These are phyloP conservation scores for Tuber magnatum DNA, from an alignment of 495 filamentous ascomycete genomes.

Conservation along the genomic window DNA sequence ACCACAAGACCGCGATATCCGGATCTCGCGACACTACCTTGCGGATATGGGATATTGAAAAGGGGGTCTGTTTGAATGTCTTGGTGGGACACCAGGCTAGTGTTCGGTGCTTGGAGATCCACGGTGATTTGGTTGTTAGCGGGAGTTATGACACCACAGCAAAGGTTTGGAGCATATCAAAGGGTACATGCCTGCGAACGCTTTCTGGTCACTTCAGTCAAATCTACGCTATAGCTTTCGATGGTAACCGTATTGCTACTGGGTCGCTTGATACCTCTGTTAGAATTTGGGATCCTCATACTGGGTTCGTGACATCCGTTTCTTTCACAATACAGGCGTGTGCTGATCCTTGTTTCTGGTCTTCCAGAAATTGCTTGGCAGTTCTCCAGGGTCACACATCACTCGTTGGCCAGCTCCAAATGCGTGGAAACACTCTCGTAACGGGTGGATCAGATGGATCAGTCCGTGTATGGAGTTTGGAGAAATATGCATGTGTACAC, in stretches of 20 bases:
- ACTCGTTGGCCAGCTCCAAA: constrained; percentile 92
- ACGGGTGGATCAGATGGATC: constrained; percentile 94
- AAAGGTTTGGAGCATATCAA: constrained; percentile 92
- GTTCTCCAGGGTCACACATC: constrained; percentile 95
- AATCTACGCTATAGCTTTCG: constrained; percentile 97
- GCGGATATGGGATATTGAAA: constrained; percentile 85
- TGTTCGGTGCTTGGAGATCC: constrained; percentile 89
- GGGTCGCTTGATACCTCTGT: constrained; percentile 96
- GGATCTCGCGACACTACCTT: constrained; percentile 92
- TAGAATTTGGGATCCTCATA: constrained; percentile 87
- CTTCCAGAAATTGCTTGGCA: constrained; percentile 65
- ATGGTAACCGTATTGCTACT: constrained; percentile 86
- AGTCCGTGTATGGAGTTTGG: constrained; percentile 89
- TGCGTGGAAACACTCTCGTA: constrained; percentile 87
- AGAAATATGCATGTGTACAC: constrained; percentile 82
- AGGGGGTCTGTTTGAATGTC: constrained; percentile 81
- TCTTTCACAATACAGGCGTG: neutral
- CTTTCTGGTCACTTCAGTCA: constrained; percentile 96
- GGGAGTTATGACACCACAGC: constrained; percentile 97
- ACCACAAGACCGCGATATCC: constrained; percentile 85
- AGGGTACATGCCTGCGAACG: constrained; percentile 82
- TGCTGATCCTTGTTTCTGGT: neutral
- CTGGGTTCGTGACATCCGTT: constrained; percentile 56
- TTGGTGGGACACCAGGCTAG: constrained; percentile 93
- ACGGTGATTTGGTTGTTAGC: constrained; percentile 89